phyloP scores from a whole-genome alignment of 306 rosid species.

The Trifolium dubium region DNA sequence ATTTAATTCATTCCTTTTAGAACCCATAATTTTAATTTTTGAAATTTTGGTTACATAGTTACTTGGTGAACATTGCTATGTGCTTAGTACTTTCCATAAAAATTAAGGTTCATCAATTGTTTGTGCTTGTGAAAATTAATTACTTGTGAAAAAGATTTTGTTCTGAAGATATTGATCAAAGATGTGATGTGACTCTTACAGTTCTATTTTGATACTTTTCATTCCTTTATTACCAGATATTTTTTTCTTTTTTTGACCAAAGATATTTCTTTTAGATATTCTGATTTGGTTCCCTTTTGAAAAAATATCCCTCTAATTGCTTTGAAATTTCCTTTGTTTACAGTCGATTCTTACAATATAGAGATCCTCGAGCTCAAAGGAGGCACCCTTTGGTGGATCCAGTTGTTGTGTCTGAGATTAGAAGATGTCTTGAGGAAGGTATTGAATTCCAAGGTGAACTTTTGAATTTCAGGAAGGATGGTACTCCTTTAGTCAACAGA shows the following conservation, averaged over 20 bases:
- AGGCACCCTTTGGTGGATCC: conserved; percentile 98
- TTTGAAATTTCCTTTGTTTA: conserved; percentile 42
- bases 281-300: conserved; percentile 13
- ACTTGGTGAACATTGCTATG: conserved; percentile 23
- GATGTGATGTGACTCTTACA: conserved; percentile 35
- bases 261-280: neutral
- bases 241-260: neutral
- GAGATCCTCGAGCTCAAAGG: conserved; percentile 94
- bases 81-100: conserved; percentile 1
- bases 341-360: conserved; percentile 94
- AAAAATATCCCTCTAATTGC: neutral
- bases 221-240: conserved; percentile 9
- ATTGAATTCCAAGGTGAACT: conserved; percentile 92
- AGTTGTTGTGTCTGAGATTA: conserved; percentile 92
- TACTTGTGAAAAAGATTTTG: conserved; percentile 14
- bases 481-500: conserved; percentile 84
- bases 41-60: neutral
- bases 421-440: conserved; percentile 89
- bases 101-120: conserved; percentile 14
- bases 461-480: conserved; percentile 92
- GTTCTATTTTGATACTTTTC: conserved; percentile 21
- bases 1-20: neutral
- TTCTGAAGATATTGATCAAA: conserved; percentile 23
- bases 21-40: conserved; percentile 15
- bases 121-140: conserved; percentile 25